Evolutionary conservation across 2,329 filamentous ascomycete species (phyloP).

Genomic region (Chaetomium globosum): DNA sequence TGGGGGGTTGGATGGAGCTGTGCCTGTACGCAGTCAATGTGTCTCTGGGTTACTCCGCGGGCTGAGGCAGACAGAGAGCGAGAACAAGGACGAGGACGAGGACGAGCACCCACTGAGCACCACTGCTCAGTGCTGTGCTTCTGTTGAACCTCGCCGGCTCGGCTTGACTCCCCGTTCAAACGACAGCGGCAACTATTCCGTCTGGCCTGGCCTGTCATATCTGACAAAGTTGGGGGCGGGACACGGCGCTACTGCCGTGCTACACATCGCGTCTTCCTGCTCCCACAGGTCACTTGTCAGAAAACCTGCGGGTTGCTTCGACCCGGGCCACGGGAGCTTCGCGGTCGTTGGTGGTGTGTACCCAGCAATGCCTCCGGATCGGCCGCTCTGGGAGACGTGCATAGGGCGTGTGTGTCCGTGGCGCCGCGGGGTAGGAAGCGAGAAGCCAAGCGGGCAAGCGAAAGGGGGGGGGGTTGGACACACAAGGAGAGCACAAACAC

Average conservation of each 20-base stretch:
- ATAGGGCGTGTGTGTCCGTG: neutral
- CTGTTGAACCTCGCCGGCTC: neutral
- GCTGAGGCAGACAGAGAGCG: neutral
- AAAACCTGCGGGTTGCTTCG: neutral
- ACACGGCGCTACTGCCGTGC: constrained; percentile 5
- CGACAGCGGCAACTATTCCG: neutral
- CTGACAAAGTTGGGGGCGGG: neutral
- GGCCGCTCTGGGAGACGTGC: neutral
- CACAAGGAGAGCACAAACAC: neutral
- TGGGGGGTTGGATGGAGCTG: too few species aligned
- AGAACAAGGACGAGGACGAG: too few species aligned
- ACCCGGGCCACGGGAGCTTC: neutral
- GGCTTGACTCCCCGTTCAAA: neutral
- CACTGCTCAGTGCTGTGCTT: neutral
- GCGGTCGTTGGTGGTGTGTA: neutral
- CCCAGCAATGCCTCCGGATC: neutral
- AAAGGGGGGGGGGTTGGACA: neutral
- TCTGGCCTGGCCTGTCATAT: neutral
- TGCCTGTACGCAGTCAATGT: too few species aligned
- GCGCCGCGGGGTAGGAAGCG: constrained; percentile 3
- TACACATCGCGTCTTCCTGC: neutral
- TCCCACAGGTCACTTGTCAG: neutral
- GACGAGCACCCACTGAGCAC: neutral
- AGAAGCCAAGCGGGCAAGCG: constrained; percentile 1
- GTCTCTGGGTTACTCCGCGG: neutral